Conservation (phyloP, 139 green algal species). For the Chloropicon primus region DNA sequence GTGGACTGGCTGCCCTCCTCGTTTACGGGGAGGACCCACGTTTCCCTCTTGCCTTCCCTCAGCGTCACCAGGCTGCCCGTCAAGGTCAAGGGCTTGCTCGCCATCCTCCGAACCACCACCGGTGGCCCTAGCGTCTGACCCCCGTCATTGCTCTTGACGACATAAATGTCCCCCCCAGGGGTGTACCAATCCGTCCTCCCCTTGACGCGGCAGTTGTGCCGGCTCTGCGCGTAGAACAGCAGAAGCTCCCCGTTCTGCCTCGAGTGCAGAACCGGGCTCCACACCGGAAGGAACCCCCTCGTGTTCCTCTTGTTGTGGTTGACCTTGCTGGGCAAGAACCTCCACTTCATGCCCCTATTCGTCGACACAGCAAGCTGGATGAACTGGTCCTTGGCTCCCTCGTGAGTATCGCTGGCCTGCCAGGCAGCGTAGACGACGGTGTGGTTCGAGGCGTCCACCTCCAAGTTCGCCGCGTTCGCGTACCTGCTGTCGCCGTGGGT, state of each 20-base stretch:
- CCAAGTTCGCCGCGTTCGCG: background rate
- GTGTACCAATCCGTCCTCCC: background rate
- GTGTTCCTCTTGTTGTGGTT: background rate
- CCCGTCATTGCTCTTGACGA: background rate
- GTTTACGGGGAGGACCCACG: background rate
- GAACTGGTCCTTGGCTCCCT: background rate
- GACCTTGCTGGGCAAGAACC: background rate
- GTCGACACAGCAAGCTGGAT: background rate
- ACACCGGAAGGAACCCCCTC: background rate
- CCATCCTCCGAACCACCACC: background rate
- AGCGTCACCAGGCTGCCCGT: background rate
- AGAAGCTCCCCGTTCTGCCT: background rate
- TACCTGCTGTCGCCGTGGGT: background rate
- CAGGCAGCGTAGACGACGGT: background rate
- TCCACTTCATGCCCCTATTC: background rate
- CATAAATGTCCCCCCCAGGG: background rate
- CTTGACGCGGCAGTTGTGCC: background rate
- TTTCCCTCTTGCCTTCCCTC: background rate
- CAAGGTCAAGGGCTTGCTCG: background rate
- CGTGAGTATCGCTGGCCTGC: background rate
- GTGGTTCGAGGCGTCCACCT: background rate
- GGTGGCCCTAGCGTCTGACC: background rate
- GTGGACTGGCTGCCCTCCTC: background rate
- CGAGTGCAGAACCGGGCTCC: background rate
- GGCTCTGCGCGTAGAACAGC: background rate